A percentile compares a stretch with the other conserved stretches of the same genome.
Conservation (phyloP, 2,329 filamentous ascomycete species). For the Coniochaeta pulveracea region DNA sequence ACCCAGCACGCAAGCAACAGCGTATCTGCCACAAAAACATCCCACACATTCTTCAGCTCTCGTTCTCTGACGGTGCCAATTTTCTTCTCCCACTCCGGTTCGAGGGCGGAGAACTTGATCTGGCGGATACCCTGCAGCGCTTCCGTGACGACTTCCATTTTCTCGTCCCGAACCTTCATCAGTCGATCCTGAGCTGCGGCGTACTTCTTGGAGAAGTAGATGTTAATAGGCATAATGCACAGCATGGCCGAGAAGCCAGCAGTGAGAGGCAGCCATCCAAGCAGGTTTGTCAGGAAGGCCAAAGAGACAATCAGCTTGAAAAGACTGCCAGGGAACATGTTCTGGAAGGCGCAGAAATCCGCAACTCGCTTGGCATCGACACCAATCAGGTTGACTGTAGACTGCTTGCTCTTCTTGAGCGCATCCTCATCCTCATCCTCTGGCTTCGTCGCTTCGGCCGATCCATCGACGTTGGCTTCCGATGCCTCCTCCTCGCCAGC, state of each 20-base stretch:
- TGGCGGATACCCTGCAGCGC: slow-evolving; percentile 70
- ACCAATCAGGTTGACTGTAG: slow-evolving; percentile 68
- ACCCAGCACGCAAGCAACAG: slow-evolving; percentile 59
- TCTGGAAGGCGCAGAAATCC: slow-evolving; percentile 56
- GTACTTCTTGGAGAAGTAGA: slow-evolving; percentile 54
- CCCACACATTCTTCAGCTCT: slow-evolving; percentile 58
- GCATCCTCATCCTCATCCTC: slow-evolving; percentile 36
- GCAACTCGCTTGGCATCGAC: slow-evolving; percentile 61
- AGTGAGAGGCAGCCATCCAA: slow-evolving; percentile 60
- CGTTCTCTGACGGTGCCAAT: slow-evolving; percentile 53
- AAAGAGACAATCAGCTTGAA: slow-evolving; percentile 57
- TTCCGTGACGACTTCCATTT: slow-evolving; percentile 66
- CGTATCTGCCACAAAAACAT: slow-evolving; percentile 52
- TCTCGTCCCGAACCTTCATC: slow-evolving; percentile 67
- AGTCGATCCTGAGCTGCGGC: slow-evolving; percentile 53
- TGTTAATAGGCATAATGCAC: slow-evolving; percentile 56
- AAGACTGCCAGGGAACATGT: slow-evolving; percentile 49
- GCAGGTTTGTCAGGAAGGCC: slow-evolving; percentile 52
- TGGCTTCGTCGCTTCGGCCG: slow-evolving; percentile 20
- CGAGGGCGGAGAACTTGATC: slow-evolving; percentile 74
- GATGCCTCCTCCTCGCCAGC: slow-evolving; percentile 18
- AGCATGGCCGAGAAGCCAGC: slow-evolving; percentile 55
- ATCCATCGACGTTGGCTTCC: slow-evolving; percentile 14
- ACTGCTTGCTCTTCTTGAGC: slow-evolving; percentile 47
- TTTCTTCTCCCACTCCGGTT: slow-evolving; percentile 62